Evolutionary conservation across 257 asterid genomes (phyloP).

Genomic region (Plantago major): DNA sequence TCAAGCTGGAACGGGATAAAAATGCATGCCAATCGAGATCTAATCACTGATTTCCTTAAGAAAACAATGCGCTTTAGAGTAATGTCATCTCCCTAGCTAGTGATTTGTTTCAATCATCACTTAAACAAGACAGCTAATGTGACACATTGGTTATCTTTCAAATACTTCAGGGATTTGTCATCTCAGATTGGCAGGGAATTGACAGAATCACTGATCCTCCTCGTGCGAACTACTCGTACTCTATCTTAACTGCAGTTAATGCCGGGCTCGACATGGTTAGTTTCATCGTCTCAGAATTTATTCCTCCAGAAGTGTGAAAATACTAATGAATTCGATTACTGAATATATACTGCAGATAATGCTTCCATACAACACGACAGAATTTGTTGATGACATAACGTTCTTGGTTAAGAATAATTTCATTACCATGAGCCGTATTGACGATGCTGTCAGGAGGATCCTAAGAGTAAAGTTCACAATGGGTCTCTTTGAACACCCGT

Average conservation of each 20-base stretch:
- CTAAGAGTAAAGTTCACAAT: conserved; percentile 59
- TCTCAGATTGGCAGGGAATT: conserved; percentile 44
- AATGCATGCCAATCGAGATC: conserved; percentile 42
- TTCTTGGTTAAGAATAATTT: conserved; percentile 40
- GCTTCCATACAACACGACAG: conserved; percentile 56
- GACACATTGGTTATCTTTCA: background rate
- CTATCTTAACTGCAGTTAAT: conserved; percentile 30
- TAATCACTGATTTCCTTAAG: conserved; percentile 38
- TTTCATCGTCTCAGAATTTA: background rate
- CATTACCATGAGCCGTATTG: conserved; percentile 50
- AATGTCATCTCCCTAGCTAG: background rate
- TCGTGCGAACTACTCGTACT: conserved; percentile 32
- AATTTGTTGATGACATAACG: conserved; percentile 54
- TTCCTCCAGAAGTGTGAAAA: background rate
- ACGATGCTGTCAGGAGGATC: conserved; percentile 70
- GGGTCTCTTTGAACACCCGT: conserved; percentile 68
- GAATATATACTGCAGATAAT: conserved; percentile 41
- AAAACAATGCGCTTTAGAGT: conserved; percentile 36
- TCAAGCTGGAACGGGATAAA: conserved; percentile 40
- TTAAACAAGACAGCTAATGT: background rate
- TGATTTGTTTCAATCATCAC: background rate
- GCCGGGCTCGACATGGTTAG: conserved; percentile 50
- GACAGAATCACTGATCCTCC: conserved; percentile 40
- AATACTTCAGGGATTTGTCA: conserved; percentile 39
- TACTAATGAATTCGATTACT: background rate